Base-by-base conservation (phyloP, 2,329 filamentous ascomycete species). In the Aureobasidium musti region DNA sequence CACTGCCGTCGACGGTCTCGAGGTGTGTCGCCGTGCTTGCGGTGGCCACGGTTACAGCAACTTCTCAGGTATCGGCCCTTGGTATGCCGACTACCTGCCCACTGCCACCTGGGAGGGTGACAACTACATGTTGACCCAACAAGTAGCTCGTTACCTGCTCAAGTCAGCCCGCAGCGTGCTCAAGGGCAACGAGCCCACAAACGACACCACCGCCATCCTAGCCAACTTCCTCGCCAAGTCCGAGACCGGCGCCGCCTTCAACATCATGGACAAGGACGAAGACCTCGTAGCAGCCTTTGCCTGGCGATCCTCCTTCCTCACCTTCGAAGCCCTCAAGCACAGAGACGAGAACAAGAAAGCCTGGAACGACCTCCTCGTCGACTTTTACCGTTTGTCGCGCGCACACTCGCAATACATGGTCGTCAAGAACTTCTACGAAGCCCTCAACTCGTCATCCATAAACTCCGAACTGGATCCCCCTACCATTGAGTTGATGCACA, bases 51-150 rank as follows among this genome's bases (percentile, higher is more conserved):
- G 90, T 54, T 92, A 91, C 80, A 87, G 84, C 65, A 86, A 83
- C 72, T 91, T 91, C 79, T 87, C 86, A 65, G 90, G 90, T n/a
- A 91, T 93, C 71, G 89, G 89, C 1, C 79, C 84, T 21, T 90
- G 86, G 84, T 92, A 91, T 72, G 83, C 89, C 33, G 89, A 92
- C 75, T 91, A 92, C 74, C 82, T 92, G 1, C 89, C 90, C 19
- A 89, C 85, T 0, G 79, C 82, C 4, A 91, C 89, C 11, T 91
- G 88, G 87, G 90, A 92, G 75, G 90, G 90, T 52, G 90, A 91
- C 79, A 91, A 91, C 81, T 92, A 90, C 80, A 91, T 92, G 89
- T 81, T 92, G 67, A 91, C 89, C 11, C 90, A 92, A 76, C 90
- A 92, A 79, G 89, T 92, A 2, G 88, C 88, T 2, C 85, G 89